Conservation (phyloP, 2,329 filamentous ascomycete species). For the Aspergillus eucalypticola region DNA sequence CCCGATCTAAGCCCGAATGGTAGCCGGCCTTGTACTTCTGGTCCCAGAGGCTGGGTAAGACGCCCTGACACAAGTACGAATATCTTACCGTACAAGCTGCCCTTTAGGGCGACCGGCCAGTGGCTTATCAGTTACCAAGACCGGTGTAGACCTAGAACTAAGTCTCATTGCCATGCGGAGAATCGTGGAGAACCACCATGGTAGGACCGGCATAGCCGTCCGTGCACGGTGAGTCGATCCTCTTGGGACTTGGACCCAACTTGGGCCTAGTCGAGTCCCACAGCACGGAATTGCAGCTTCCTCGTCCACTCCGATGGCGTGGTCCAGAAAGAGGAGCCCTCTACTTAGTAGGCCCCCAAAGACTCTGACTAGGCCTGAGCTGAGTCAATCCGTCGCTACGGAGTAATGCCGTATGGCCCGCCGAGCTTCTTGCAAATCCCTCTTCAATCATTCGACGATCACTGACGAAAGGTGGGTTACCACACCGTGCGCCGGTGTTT, state of each 20-base stretch:
- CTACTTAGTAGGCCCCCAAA: not conserved
- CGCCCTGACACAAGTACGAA: constrained; percentile 5
- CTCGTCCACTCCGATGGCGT: not conserved
- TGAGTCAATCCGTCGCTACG: constrained; percentile 13
- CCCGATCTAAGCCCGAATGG: not conserved
- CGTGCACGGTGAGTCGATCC: not conserved
- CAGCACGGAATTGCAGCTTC: constrained; percentile 1
- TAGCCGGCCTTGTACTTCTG: not conserved
- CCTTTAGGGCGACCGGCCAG: not conserved
- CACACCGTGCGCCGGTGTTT: constrained; percentile 12
- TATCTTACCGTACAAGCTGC: not conserved
- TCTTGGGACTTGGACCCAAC: not conserved
- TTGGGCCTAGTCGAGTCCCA: constrained; percentile 5
- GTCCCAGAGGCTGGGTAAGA: not conserved
- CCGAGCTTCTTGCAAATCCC: constrained; percentile 15
- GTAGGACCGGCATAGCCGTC: not conserved
- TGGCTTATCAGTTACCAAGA: not conserved
- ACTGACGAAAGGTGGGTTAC: constrained; percentile 9
- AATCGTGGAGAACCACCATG: constrained; percentile 6
- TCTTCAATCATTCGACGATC: constrained; percentile 15
- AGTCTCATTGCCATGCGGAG: constrained; percentile 6
- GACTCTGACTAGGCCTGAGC: not conserved
- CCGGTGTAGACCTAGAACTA: not conserved
- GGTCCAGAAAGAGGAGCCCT: constrained; percentile 3
- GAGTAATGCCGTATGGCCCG: constrained; percentile 24